Evolutionary conservation across 2,329 filamentous ascomycete species (phyloP).

Genomic region (Ilyonectria destructans): DNA sequence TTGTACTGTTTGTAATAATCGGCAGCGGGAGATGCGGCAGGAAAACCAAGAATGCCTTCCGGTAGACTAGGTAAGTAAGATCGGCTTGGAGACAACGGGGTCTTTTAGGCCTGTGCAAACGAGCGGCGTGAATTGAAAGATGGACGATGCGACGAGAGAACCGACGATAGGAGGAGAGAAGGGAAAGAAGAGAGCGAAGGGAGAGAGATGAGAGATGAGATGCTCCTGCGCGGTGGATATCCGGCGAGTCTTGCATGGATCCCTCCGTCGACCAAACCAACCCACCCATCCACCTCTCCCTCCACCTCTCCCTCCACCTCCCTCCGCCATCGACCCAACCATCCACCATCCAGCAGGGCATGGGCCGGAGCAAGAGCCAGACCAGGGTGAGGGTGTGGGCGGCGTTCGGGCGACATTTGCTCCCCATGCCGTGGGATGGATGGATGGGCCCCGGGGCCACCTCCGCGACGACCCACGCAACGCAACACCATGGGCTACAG

Average conservation of each 20-base stretch:
- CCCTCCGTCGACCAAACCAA: conserved; percentile 35
- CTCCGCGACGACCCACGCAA: conserved; percentile 38
- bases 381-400: conserved; percentile 18
- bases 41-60: conserved; percentile 39
- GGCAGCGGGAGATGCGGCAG: conserved; percentile 43
- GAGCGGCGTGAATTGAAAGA: conserved; percentile 57
- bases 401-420: conserved; percentile 13
- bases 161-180: conserved; percentile 49
- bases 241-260: conserved; percentile 41
- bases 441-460: conserved; percentile 20
- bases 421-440: conserved; percentile 28
- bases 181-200: conserved; percentile 44
- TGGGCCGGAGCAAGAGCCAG: conserved; percentile 30
- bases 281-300: conserved; percentile 8
- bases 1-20: conserved; percentile 42
- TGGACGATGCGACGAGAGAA: conserved; percentile 49
- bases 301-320: conserved; percentile 21
- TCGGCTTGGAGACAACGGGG: conserved; percentile 45
- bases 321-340: conserved; percentile 19
- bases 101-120: conserved; percentile 56
- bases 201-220: conserved; percentile 49
- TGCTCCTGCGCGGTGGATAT: conserved; percentile 45
- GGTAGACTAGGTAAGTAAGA: conserved; percentile 42
- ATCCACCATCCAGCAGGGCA: conserved; percentile 9
- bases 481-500: conserved; percentile 4